Evolutionary conservation across 2,329 filamentous ascomycete genomes (phyloP).

Genomic region (Talaromyces verruculosus): DNA sequence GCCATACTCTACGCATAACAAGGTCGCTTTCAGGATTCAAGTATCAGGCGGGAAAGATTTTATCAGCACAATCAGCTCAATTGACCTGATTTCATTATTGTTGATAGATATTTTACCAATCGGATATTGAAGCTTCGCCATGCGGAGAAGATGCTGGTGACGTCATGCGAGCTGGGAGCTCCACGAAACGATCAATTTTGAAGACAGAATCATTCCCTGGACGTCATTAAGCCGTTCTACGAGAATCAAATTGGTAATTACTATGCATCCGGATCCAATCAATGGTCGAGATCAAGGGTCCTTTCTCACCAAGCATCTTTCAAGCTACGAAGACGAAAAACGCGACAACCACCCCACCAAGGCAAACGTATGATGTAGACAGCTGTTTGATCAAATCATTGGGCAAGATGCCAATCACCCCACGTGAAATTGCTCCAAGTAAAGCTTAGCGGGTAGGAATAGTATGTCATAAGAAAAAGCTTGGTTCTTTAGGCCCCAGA

Average conservation of each 20-base stretch:
- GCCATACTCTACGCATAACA: neutral
- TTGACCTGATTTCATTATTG: neutral
- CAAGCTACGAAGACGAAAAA: neutral
- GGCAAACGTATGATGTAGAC: conserved; percentile 1
- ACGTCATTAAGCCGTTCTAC: neutral
- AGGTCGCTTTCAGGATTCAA: neutral
- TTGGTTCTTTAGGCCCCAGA: conserved; percentile 5
- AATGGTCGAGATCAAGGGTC: neutral
- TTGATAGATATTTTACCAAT: neutral
- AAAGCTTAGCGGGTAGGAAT: neutral
- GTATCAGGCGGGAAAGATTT: neutral
- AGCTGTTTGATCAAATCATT: neutral
- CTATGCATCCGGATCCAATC: neutral
- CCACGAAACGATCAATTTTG: neutral
- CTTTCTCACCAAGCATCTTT: neutral
- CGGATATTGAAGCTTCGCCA: neutral
- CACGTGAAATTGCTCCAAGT: neutral
- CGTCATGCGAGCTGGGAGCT: neutral
- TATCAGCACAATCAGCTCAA: neutral
- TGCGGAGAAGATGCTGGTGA: neutral
- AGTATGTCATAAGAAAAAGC: conserved; percentile 1
- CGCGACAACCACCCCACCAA: neutral
- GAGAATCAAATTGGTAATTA: neutral
- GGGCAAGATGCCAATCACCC: neutral
- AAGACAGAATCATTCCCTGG: neutral